Base-by-base conservation (phyloP, 768 basidiomycete genomes). In the Suillus bovinus region DNA sequence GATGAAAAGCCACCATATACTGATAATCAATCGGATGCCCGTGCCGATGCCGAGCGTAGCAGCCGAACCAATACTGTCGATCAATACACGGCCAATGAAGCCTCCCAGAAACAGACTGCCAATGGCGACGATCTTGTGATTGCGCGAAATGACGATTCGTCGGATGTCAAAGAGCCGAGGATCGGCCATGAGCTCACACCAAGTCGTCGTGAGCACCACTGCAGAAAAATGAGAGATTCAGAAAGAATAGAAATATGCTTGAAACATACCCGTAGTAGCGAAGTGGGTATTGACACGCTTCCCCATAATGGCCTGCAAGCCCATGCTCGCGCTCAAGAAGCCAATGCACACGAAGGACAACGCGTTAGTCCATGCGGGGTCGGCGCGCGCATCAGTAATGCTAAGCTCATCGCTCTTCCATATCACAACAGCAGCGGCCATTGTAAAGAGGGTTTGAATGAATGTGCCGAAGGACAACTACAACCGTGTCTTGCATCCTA, bases 161-260 rank as follows among this genome's bases (percentile, higher is more conserved):
- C 80, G 80, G 52, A 84, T 61, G 29, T 80, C 69, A 80, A 94
- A 89, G 24, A 96, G 83, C 53, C 84, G 75, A 0, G 93, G 93
- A 72, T 93, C 91, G 56, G 87, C 87, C 82, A 91, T 82, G 54
- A 95, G 84, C 68, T 95, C 93, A 66, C 93, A 91, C 92, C 92
- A 95, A 61, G 93, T 84, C 20, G 90, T 91, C 17, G 93, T 95
- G 11, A 95, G 80, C 49, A 94, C 91, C 65, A 93, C 91, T 86
- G 71, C 24, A 20, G 33, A 65, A 33, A 46, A 53, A 53, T 44
- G 20, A 13, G 38, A 49, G 10, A 62, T 68, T 11, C n/a, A 59
- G 52, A 17, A 50, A 2, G 17, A 33, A 36, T 31, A 47, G 36
- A 22, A 36, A 49, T 29, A 3, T 8, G 34, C 42, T 64, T 46